phyloP scores from a whole-genome alignment of 2,329 filamentous ascomycete species.

The Phyllosticta citrichinensis region DNA sequence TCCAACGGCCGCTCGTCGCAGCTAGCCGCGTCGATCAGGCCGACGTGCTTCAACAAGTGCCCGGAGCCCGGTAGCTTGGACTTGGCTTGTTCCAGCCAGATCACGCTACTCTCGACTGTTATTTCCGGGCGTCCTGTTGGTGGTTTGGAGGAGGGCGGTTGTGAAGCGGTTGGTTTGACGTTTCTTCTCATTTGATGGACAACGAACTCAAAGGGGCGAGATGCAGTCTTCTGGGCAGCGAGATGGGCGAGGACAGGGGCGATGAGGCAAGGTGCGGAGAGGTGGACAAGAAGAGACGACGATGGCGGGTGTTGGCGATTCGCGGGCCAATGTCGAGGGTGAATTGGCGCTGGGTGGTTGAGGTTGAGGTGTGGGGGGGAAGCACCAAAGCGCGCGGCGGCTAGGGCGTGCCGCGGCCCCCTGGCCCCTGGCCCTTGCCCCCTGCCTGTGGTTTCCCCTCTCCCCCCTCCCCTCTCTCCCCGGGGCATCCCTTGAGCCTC shows the following conservation, averaged over 20 bases:
- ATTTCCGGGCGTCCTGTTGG: not conserved
- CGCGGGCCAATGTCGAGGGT: not conserved
- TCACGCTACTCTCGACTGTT: not conserved
- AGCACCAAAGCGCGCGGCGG: not conserved
- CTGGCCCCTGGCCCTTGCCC: not conserved
- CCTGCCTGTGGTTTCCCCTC: not conserved
- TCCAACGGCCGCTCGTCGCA: not conserved
- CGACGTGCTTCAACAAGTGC: not conserved
- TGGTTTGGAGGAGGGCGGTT: not conserved
- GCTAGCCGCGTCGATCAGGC: constrained; percentile 4
- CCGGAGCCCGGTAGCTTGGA: not conserved
- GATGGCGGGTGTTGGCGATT: not conserved
- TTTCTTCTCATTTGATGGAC: not conserved
- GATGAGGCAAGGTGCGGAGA: not conserved
- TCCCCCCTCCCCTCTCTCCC: not conserved
- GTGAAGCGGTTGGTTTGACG: not conserved
- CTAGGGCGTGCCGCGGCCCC: not conserved
- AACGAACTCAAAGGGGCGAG: not conserved
- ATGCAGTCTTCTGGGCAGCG: not conserved
- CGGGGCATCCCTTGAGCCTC: not conserved
- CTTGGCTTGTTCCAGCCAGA: not conserved
- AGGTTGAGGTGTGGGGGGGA: not conserved
- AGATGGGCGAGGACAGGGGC: not conserved
- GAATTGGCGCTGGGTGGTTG: not conserved
- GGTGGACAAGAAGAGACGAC: not conserved